These are phyloP conservation scores for Arachnopeziza araneosa DNA, from an alignment of 2,329 filamentous ascomycete genomes.

Conservation along the genomic window DNA sequence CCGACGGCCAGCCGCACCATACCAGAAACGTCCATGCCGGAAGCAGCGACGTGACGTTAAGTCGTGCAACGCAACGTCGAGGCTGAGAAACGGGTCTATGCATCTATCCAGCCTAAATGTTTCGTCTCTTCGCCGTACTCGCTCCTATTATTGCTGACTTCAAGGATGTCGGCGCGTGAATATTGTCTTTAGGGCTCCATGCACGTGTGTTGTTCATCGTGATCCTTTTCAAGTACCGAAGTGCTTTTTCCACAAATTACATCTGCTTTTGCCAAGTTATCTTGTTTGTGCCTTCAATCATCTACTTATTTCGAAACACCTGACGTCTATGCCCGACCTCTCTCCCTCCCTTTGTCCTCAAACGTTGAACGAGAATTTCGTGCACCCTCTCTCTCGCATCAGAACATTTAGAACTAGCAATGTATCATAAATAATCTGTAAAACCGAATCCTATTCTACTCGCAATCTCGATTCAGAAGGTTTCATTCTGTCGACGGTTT, in stretches of 20 bases:
- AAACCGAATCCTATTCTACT: not conserved
- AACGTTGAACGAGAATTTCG: not conserved
- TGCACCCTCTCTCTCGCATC: not conserved
- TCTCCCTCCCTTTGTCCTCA: not conserved
- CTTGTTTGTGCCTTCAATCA: not conserved
- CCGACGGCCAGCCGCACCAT: not conserved
- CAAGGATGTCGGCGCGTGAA: not conserved
- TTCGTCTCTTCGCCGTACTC: not conserved
- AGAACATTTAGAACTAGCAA: not conserved
- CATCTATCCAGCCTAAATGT: not conserved
- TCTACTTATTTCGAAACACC: not conserved
- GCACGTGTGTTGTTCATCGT: not conserved
- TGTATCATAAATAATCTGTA: not conserved
- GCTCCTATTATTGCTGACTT: not conserved
- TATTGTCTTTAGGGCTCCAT: not conserved
- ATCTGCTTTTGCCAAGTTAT: not conserved
- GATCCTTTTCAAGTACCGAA: not conserved
- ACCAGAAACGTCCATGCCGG: not conserved
- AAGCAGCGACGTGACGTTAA: not conserved
- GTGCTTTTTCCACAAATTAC: not conserved
- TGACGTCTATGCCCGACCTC: not conserved
- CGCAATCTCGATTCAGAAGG: not conserved
- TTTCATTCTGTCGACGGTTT: not conserved
- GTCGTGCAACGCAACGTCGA: not conserved
- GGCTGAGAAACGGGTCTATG: not conserved